phyloP scores from a whole-genome alignment of 441 rosid species.

The Biscutella laevigata region DNA sequence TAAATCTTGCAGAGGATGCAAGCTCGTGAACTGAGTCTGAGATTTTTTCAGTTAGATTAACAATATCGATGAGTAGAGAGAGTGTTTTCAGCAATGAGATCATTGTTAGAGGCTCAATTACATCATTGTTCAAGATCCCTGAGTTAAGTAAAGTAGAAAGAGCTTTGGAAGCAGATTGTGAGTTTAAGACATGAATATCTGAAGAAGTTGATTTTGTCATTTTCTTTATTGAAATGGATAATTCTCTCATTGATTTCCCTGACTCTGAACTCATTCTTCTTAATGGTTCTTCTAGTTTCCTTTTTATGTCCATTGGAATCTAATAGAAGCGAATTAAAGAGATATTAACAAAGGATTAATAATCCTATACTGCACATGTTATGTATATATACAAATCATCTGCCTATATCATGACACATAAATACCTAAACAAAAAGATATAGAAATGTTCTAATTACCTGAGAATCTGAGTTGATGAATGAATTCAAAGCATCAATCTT shows the following conservation, averaged over 20 bases:
- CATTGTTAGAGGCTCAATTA: constrained; percentile 29
- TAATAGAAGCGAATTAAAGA: not conserved
- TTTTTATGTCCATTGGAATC: constrained; percentile 26
- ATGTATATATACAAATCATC: not conserved
- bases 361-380: not conserved
- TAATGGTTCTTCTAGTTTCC: constrained; percentile 27
- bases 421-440: not conserved
- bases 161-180: constrained; percentile 29
- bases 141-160: constrained; percentile 40
- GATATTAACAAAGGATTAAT: not conserved
- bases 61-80: constrained; percentile 39
- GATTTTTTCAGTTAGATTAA: constrained; percentile 31
- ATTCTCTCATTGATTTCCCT: constrained; percentile 30
- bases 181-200: constrained; percentile 29
- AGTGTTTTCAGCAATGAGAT: constrained; percentile 33
- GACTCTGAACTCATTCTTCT: constrained; percentile 35
- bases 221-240: constrained; percentile 28
- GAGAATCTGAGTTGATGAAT: constrained; percentile 30
- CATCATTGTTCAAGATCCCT: constrained; percentile 31
- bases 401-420: too few relatives aligned
- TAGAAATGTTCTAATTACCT: constrained; percentile 11
- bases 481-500: constrained; percentile 26
- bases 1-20: constrained; percentile 34
- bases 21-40: constrained; percentile 39
- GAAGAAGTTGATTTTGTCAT: constrained; percentile 26